Base-by-base conservation (phyloP, 768 basidiomycete genomes). In the Pleurotus tuoliensis region DNA sequence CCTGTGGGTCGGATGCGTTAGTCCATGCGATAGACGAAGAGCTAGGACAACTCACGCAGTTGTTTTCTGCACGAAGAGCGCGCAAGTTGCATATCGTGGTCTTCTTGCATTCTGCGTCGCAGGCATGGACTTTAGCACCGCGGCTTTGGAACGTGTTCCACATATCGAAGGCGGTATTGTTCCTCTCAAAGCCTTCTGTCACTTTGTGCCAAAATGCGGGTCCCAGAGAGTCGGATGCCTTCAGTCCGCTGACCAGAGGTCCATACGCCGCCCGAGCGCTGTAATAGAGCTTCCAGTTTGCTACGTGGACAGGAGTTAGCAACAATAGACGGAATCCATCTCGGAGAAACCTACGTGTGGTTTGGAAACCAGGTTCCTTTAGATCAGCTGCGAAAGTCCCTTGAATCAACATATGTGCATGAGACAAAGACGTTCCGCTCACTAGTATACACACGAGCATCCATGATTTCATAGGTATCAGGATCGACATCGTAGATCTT, bases 391-490 rank as follows among this genome's bases (percentile, higher is more conserved):
- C 49, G 13, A 50, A 11, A 34, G 25, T 44, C 16, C 5, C 1
- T n/a, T 30, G 30, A 25, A 40, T 30, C 34, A 40, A 56, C 30
- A 47, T 5, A 49, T 37, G 15, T 43, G 22, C n/a, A 9, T n/a
- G n/a, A 2, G 5, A 2, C 15, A 47, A 25, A 43, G 15, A 41
- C 4, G 15, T 22, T 5, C n/a, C 8, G 63, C 80, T 16, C 50
- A 83, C 82, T 73, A 48, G 72, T 69, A 63, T 78, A 82, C 0
- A 79, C 79, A 11, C 72, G 71, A 3, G 75, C 69, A 59, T 87
- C 84, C 78, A 86, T 81, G 48, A 87, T 66, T 61, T 86, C 86
- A 60, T 80, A 86, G 6, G 83, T 84, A 57, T 83, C 83, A 2
- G 83, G 82, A 62, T 87, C 86, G 24, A 87, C 71, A 51, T 86